Evolutionary conservation across 768 basidiomycete genomes (phyloP).

Genomic region (Daedaleopsis nitida): DNA sequence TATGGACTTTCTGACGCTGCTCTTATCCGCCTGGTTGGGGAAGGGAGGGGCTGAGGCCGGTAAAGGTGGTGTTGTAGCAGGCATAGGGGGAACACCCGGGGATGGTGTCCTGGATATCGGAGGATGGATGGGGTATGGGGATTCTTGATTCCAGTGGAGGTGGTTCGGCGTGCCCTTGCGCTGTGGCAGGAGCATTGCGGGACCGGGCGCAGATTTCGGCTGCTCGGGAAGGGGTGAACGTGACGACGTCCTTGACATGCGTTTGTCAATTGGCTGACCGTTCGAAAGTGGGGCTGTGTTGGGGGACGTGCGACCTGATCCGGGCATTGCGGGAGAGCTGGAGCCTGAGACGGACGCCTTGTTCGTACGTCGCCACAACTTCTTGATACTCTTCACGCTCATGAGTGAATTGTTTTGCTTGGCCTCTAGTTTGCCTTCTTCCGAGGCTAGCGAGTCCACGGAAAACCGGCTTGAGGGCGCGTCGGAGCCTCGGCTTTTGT

Average conservation of each 20-base stretch:
- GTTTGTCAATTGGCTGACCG: slow-evolving; percentile 15
- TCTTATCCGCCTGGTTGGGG: slow-evolving; percentile 42
- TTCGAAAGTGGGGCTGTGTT: slow-evolving; percentile 20
- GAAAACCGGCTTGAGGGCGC: slow-evolving; percentile 62
- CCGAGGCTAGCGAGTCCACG: slow-evolving; percentile 33
- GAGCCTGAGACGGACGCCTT: slow-evolving; percentile 30
- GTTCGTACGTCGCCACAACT: slow-evolving; percentile 77
- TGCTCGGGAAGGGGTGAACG: slow-evolving; percentile 18
- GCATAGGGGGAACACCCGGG: slow-evolving; percentile 23
- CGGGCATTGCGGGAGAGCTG: slow-evolving; percentile 12
- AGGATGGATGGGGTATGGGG: slow-evolving; percentile 57
- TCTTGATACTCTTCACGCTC: slow-evolving; percentile 73
- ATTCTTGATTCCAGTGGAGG: slow-evolving; percentile 74
- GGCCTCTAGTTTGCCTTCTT: neutral
- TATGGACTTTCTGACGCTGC: slow-evolving; percentile 65
- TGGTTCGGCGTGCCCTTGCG: slow-evolving; percentile 45
- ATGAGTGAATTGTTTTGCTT: slow-evolving; percentile 50
- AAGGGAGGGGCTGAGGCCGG: slow-evolving; percentile 24
- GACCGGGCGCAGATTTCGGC: slow-evolving; percentile 37
- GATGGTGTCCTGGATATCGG: slow-evolving; percentile 17
- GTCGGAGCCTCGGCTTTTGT: slow-evolving; percentile 18
- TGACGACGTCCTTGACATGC: slow-evolving; percentile 17
- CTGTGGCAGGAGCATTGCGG: slow-evolving; percentile 25
- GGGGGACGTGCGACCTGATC: slow-evolving; percentile 29
- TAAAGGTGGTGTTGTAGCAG: slow-evolving; percentile 23